Conservation (phyloP, 331 rosid genomes). For the Acacia concinna region DNA sequence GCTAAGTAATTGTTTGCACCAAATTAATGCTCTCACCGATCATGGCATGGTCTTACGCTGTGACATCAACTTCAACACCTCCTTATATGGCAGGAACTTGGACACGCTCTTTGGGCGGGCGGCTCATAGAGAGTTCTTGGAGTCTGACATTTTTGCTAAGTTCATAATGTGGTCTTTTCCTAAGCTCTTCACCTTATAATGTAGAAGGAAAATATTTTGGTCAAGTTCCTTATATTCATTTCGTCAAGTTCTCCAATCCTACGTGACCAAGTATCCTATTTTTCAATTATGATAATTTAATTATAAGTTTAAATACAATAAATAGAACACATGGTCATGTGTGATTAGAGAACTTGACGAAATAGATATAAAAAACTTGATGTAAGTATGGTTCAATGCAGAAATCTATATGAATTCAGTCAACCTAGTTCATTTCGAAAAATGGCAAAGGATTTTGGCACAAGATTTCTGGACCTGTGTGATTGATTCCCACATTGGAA, state of each 20-base stretch:
- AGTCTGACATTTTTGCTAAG: conserved; percentile 75
- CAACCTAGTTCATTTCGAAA: neutral
- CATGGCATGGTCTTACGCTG: conserved; percentile 75
- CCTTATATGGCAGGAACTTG: conserved; percentile 69
- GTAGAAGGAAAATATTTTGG: too few species aligned
- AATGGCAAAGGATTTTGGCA: neutral
- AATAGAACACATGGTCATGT: too few species aligned
- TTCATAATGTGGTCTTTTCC: conserved; percentile 94
- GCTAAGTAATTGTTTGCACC: conserved; percentile 84
- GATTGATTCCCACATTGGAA: neutral
- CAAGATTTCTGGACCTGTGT: neutral
- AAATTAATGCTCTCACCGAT: conserved; percentile 50
- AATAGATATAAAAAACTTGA: too few species aligned
- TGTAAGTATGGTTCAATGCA: too few species aligned
- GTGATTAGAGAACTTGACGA: too few species aligned
- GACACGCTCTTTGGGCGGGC: conserved; percentile 83
- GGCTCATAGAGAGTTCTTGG: conserved; percentile 89
- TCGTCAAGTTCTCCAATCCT: too few species aligned
- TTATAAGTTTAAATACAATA: too few species aligned
- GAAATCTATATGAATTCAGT: neutral
- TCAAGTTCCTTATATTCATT: too few species aligned
- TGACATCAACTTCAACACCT: conserved; percentile 77
- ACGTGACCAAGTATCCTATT: too few species aligned
- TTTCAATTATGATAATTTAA: too few species aligned
- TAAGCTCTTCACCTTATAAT: conserved; percentile 56